phyloP scores from a whole-genome alignment of 2,329 filamentous ascomycete genomes.

The Coniella lustricola region DNA sequence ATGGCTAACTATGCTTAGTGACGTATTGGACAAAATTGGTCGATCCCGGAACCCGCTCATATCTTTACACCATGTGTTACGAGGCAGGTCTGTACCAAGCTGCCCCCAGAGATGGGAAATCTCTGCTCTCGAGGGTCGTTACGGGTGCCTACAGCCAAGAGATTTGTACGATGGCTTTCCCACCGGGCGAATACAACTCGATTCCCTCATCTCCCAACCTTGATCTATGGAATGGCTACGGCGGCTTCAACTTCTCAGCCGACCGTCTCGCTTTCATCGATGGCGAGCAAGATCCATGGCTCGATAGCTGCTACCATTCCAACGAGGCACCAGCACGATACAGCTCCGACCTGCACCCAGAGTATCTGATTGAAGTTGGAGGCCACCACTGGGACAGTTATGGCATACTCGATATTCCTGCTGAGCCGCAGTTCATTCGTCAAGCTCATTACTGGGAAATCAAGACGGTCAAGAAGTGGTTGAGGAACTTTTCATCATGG shows the following conservation, averaged over 20 bases:
- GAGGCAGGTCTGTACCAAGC: slow-evolving; percentile 44
- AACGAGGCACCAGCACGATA: slow-evolving; percentile 30
- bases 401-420: slow-evolving; percentile 30
- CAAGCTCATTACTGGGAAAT: slow-evolving; percentile 45
- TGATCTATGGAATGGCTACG: slow-evolving; percentile 36
- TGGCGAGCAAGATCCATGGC: slow-evolving; percentile 45
- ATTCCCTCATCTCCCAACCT: slow-evolving; percentile 38
- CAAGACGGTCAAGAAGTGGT: slow-evolving; percentile 42
- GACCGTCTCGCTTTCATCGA: slow-evolving; percentile 44
- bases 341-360: slow-evolving; percentile 37
- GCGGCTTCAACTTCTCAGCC: slow-evolving; percentile 38
- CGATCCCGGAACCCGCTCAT: slow-evolving; percentile 35
- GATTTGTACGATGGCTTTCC: slow-evolving; percentile 50
- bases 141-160: slow-evolving; percentile 44
- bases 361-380: slow-evolving; percentile 40
- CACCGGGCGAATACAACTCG: slow-evolving; percentile 35
- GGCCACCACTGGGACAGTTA: slow-evolving; percentile 47
- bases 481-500: slow-evolving; percentile 23
- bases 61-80: slow-evolving; percentile 42
- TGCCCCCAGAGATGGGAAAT: slow-evolving; percentile 35
- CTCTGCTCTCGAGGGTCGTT: slow-evolving; percentile 40
- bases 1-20: slow-evolving; percentile 22
- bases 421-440: slow-evolving; percentile 43
- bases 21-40: slow-evolving; percentile 35
- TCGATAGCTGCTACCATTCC: slow-evolving; percentile 44